Evolutionary conservation across 2,329 filamentous ascomycete species (phyloP).

Genomic region (Sclerotinia trifoliorum): DNA sequence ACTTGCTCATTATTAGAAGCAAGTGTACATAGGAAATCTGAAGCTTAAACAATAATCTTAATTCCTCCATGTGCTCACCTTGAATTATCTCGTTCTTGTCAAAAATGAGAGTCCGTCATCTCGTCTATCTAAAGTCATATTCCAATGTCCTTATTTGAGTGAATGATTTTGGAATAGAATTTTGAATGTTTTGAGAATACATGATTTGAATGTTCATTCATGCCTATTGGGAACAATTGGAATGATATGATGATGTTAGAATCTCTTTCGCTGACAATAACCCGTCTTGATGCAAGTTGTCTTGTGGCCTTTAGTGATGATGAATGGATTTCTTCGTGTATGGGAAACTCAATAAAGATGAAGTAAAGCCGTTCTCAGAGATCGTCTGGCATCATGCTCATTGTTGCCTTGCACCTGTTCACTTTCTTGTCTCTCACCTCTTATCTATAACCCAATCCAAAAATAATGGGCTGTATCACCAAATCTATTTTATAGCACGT

Average conservation of each 20-base stretch:
- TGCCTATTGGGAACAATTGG: not conserved
- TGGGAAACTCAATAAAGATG: too few species aligned
- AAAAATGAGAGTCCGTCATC: not conserved
- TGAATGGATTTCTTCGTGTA: too few species aligned
- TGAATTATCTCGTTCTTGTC: not conserved
- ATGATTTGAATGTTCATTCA: not conserved
- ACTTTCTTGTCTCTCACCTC: not conserved
- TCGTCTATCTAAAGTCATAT: not conserved
- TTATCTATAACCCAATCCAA: not conserved
- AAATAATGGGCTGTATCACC: not conserved
- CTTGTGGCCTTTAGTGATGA: not conserved
- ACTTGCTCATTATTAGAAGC: slow-evolving; percentile 9
- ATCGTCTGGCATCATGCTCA: too few species aligned
- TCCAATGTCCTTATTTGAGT: not conserved
- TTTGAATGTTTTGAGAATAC: too few species aligned
- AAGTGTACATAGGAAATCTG: slow-evolving; percentile 9
- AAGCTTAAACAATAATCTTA: slow-evolving; percentile 1
- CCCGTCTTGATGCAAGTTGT: too few species aligned
- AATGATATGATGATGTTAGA: not conserved
- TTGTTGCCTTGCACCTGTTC: too few species aligned
- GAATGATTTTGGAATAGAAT: too few species aligned
- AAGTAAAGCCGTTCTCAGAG: too few species aligned
- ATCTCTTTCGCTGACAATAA: too few species aligned
- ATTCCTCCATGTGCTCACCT: not conserved
- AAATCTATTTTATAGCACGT: not conserved